phyloP scores from a whole-genome alignment of 2,329 filamentous ascomycete genomes.

The Corinectria fuckeliana region DNA sequence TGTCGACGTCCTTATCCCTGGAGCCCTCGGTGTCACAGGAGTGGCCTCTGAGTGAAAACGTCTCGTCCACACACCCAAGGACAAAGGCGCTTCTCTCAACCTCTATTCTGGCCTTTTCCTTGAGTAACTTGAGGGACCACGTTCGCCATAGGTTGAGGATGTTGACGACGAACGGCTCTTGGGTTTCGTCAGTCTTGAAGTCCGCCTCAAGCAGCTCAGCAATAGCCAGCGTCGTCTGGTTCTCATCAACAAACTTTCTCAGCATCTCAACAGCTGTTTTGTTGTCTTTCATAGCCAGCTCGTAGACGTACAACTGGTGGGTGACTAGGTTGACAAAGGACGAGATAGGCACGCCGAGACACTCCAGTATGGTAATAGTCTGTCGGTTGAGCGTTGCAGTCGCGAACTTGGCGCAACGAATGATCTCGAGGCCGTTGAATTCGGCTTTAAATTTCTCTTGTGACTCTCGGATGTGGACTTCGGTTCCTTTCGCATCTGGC shows the following conservation, averaged over 20 bases:
- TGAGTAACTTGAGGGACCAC: constrained; percentile 88
- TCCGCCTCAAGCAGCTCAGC: constrained; percentile 79
- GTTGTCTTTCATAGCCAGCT: constrained; percentile 72
- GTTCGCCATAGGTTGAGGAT: constrained; percentile 84
- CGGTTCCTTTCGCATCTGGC: constrained; percentile 67
- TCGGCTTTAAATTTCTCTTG: constrained; percentile 84
- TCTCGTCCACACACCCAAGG: constrained; percentile 89
- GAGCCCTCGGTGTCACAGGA: constrained; percentile 53
- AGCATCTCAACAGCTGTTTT: constrained; percentile 71
- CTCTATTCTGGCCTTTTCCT: constrained; percentile 88
- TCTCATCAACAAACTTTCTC: constrained; percentile 80
- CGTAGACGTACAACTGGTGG: constrained; percentile 71
- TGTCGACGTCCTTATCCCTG: constrained; percentile 51
- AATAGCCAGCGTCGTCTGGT: constrained; percentile 77
- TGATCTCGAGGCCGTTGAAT: constrained; percentile 81
- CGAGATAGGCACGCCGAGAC: constrained; percentile 72
- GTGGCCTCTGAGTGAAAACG: constrained; percentile 75
- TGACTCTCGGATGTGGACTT: constrained; percentile 81
- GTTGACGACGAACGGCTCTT: constrained; percentile 83
- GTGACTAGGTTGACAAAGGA: constrained; percentile 73
- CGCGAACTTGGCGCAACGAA: constrained; percentile 78
- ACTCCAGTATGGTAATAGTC: constrained; percentile 83
- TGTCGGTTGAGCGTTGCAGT: constrained; percentile 87
- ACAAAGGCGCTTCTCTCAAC: constrained; percentile 86
- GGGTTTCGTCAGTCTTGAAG: constrained; percentile 67